Evolutionary conservation across 2,329 filamentous ascomycete species (phyloP).

Genomic region (Apiospora aurea): DNA sequence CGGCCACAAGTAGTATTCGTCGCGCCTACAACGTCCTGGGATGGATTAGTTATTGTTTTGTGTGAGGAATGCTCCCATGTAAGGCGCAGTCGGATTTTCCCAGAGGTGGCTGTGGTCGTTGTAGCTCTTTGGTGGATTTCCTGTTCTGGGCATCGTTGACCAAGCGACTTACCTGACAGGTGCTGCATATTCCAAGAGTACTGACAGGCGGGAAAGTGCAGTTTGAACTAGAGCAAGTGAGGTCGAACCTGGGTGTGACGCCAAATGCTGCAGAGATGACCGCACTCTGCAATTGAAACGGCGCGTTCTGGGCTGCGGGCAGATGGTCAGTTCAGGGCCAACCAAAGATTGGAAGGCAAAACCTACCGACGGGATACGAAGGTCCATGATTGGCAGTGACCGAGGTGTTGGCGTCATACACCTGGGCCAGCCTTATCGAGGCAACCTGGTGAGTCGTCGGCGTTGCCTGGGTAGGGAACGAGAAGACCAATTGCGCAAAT

Average conservation of each 20-base stretch:
- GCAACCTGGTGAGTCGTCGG: background rate
- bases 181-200: conserved; percentile 16
- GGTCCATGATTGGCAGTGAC: conserved; percentile 12
- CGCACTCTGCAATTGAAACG: conserved; percentile 23
- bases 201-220: conserved; percentile 22
- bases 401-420: conserved; percentile 23
- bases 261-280: conserved; percentile 23
- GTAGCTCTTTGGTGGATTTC: background rate
- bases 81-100: background rate
- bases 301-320: conserved; percentile 10
- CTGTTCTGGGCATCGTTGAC: background rate
- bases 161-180: conserved; percentile 15
- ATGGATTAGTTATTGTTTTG: background rate
- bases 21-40: background rate
- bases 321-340: background rate
- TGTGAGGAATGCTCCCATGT: background rate
- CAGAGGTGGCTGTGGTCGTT: background rate
- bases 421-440: conserved; percentile 18
- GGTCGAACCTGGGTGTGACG: background rate
- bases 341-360: background rate
- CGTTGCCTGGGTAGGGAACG: conserved; percentile 26
- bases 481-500: conserved; percentile 29
- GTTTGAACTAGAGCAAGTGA: conserved; percentile 22
- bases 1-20: background rate
- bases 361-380: background rate